Evolutionary conservation across 2,329 filamentous ascomycete species (phyloP).

Genomic region (Fusarium coicis): DNA sequence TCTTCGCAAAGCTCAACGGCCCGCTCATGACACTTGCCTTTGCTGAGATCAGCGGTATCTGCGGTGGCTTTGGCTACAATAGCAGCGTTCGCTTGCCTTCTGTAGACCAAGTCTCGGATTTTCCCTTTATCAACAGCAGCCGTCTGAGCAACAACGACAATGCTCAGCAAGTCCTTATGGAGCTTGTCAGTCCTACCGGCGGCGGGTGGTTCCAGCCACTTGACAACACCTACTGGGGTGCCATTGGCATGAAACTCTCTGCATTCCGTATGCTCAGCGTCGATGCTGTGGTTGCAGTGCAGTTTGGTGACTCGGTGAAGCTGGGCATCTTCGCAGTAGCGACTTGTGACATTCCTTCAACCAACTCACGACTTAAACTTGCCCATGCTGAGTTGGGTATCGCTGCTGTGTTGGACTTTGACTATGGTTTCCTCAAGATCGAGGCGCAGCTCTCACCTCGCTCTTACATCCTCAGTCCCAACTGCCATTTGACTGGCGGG

Average conservation of each 20-base stretch:
- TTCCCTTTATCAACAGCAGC: slow-evolving; percentile 31
- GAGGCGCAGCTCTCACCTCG: slow-evolving; percentile 54
- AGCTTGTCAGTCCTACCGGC: neutral
- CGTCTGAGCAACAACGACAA: neutral
- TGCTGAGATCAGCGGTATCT: slow-evolving; percentile 50
- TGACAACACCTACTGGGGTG: slow-evolving; percentile 50
- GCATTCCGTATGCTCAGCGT: slow-evolving; percentile 53
- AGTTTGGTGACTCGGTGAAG: slow-evolving; percentile 46
- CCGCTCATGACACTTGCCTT: slow-evolving; percentile 53
- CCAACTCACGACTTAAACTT: slow-evolving; percentile 36
- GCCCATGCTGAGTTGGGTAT: slow-evolving; percentile 54
- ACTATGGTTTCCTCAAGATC: slow-evolving; percentile 48
- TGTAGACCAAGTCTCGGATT: slow-evolving; percentile 18
- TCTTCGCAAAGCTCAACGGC: slow-evolving; percentile 53
- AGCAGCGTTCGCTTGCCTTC: slow-evolving; percentile 47
- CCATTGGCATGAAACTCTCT: slow-evolving; percentile 50
- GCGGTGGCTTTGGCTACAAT: slow-evolving; percentile 56
- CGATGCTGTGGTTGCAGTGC: slow-evolving; percentile 50
- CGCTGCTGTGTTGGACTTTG: slow-evolving; percentile 48
- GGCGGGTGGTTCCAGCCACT: slow-evolving; percentile 48
- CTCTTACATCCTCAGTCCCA: slow-evolving; percentile 52
- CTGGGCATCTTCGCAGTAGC: slow-evolving; percentile 51
- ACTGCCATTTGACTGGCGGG: slow-evolving; percentile 56
- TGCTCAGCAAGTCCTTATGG: neutral
- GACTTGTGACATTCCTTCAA: slow-evolving; percentile 44